phyloP scores from a whole-genome alignment of 2,329 filamentous ascomycete species.

The Emergomyces pasteurianus region DNA sequence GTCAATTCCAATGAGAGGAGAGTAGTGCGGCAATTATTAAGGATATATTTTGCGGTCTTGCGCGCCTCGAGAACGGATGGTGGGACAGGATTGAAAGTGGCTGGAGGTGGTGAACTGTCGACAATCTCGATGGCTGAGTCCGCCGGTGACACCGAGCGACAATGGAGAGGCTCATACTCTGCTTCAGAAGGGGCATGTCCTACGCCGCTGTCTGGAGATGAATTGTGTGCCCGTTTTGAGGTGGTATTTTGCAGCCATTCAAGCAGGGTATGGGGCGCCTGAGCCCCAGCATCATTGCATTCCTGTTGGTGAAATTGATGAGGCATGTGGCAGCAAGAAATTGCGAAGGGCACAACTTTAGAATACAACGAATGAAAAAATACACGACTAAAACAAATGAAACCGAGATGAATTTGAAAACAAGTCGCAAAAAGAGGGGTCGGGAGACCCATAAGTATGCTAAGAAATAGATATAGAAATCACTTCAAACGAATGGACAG shows the following conservation, averaged over 20 bases:
- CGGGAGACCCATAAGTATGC: background rate
- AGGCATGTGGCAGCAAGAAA: background rate
- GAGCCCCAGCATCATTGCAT: background rate
- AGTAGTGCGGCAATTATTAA: constrained; percentile 17
- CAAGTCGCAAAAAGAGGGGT: background rate
- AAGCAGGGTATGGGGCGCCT: background rate
- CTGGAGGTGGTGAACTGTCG: background rate
- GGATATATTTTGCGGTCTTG: constrained; percentile 14
- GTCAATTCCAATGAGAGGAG: constrained; percentile 19
- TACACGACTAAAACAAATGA: background rate
- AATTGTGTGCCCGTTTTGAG: background rate
- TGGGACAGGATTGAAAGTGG: background rate
- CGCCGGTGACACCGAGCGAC: background rate
- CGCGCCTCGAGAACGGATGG: constrained; percentile 13
- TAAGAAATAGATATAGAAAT: background rate
- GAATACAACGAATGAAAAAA: background rate
- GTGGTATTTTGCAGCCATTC: background rate
- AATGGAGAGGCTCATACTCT: background rate
- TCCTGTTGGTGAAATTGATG: background rate
- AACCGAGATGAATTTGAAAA: background rate
- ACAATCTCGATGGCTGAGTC: constrained; percentile 1
- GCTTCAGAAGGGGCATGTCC: background rate
- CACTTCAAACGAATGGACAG: background rate
- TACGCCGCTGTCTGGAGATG: background rate
- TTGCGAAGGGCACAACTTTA: too few relatives aligned